Evolutionary conservation across 179 eudicot genomes (phyloP), one percentile per base, ranked within the genome.

Genomic region (Amaranthus tricolor): DNA sequence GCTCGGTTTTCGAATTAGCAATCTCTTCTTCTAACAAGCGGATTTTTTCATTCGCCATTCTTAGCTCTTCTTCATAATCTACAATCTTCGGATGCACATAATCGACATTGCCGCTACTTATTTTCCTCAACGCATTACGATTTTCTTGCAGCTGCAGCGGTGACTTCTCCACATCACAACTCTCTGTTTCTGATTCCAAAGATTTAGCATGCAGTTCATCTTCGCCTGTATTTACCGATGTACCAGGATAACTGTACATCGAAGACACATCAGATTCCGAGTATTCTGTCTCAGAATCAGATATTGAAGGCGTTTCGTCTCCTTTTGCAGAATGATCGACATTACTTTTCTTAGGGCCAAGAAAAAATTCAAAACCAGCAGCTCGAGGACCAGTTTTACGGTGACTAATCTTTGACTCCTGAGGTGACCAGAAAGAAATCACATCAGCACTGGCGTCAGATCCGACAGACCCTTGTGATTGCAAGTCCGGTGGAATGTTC

Each of bases 211-310:
- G 92, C 76, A 84, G 66, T 76, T 82, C 85, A 68, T 79, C 82
- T 67, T 87, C 94, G 44, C 83, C 89, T 60, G 70, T 76, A 65
- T 77, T 84, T 59, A 66, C 83, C 12, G 83, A 71, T 66, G 79
- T 54, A 58, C 82, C 81, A 43, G 85, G 74, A 74, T 86, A 87
- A 77, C 88, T 91, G 74, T 87, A 81, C 6, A 88, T 81, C 12
- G 97, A 94, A 20, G 96, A 94, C 65, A 84, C 89, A 82, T 94
- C 98, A 67, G 98, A 94, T 73, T 92, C 98, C 2, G 92, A 97
- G 59, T 93, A 94, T 73, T 92, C 98, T 3, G 92, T 85, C 68
- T 91, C 97, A 15, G 91, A 94, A 82, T 92, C 98, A 72, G 90
- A 77, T 7, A 90, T 73, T 0, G 97, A 88, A 20, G 87, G 73